These are phyloP conservation scores for Amanita pallidorosea DNA, from an alignment of 768 basidiomycete genomes.

Conservation along the genomic window DNA sequence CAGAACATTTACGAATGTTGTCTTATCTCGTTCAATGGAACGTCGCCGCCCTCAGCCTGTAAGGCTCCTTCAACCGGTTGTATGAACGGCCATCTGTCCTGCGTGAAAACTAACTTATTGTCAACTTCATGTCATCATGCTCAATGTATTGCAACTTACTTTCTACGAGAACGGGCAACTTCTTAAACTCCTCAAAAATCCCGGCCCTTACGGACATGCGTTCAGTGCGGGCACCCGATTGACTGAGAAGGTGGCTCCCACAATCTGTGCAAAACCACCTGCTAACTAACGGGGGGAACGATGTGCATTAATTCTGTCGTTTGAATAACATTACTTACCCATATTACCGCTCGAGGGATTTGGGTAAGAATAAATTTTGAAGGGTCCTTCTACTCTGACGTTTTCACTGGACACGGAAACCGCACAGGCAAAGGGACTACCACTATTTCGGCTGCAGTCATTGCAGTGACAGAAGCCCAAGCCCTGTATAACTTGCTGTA, in stretches of 20 bases:
- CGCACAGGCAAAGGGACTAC: background rate
- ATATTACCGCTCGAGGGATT: background rate
- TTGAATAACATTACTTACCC: background rate
- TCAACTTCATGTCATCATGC: background rate
- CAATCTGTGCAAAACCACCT: conserved; percentile 1
- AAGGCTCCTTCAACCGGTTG: background rate
- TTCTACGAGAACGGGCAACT: background rate
- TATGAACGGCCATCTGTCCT: conserved; percentile 3
- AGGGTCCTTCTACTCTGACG: background rate
- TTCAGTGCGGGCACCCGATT: background rate
- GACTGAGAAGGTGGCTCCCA: conserved; percentile 1
- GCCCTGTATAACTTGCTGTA: background rate
- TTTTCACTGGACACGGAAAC: background rate
- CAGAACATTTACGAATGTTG: too few species aligned
- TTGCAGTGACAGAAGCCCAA: conserved; percentile 2
- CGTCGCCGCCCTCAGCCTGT: background rate
- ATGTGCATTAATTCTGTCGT: background rate
- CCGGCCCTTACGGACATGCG: background rate
- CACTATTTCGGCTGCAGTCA: background rate
- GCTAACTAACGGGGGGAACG: background rate
- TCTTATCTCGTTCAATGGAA: background rate
- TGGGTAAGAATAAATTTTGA: background rate
- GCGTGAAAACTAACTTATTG: background rate
- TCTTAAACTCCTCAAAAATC: conserved; percentile 1
- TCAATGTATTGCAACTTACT: background rate